Conservation (phyloP, 73 alveolate species). For the Stentor roeselii region DNA sequence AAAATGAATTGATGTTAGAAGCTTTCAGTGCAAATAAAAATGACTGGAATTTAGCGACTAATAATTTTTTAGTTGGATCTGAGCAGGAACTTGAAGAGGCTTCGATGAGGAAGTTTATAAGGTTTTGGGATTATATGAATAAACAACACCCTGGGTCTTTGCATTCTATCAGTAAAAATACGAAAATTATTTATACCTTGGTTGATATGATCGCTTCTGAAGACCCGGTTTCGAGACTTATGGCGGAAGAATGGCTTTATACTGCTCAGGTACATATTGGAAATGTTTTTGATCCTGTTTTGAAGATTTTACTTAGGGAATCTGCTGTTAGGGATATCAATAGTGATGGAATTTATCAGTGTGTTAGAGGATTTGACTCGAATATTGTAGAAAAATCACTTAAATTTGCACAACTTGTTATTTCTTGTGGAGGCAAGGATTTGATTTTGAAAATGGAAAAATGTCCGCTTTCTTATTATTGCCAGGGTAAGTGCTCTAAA, state of each 20-base stretch:
- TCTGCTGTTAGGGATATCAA: not conserved
- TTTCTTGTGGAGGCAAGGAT: too few species aligned
- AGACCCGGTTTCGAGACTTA: not conserved
- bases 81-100: not conserved
- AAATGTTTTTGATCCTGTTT: not conserved
- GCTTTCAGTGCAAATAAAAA: not conserved
- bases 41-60: not conserved
- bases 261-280: not conserved
- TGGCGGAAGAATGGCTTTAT: constrained; percentile 6
- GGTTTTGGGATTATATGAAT: not conserved
- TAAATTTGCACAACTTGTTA: not conserved
- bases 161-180: not conserved
- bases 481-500: not conserved
- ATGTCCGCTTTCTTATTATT: not conserved
- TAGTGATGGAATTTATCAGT: too few species aligned
- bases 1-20: not conserved
- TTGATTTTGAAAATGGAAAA: not conserved
- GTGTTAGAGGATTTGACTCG: not conserved
- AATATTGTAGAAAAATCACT: not conserved
- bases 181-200: not conserved
- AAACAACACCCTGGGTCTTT: not conserved
- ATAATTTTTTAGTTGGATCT: too few species aligned
- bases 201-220: not conserved
- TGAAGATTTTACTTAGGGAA: not conserved
- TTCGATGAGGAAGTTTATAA: not conserved